These are phyloP conservation scores for Eucalyptus pauciflora DNA, from an alignment of 345 rosid species.

Conservation along the genomic window DNA sequence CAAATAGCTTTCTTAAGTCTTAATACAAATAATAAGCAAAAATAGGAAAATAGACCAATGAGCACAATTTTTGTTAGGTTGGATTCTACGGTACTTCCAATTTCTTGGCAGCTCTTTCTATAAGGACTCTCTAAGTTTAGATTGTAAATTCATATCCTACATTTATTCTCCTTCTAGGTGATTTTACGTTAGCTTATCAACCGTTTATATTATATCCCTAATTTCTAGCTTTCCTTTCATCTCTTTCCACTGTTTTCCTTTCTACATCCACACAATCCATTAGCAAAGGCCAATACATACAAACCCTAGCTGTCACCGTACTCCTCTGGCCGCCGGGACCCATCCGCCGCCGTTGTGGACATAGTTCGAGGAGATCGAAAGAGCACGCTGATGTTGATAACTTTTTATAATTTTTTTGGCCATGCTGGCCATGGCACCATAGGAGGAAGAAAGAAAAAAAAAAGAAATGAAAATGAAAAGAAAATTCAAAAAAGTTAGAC, in stretches of 20 bases:
- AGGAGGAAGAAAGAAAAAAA: neutral
- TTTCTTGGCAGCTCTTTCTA: neutral
- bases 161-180: neutral
- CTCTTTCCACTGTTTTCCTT: neutral
- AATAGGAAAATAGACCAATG: neutral
- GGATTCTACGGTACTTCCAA: neutral
- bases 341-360: neutral
- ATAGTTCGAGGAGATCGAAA: neutral
- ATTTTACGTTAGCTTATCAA: neutral
- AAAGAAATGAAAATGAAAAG: fast-evolving
- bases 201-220: neutral
- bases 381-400: too few species aligned
- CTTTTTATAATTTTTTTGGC: too few species aligned
- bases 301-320: neutral
- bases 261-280: neutral
- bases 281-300: neutral
- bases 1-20: neutral
- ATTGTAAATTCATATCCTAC: neutral
- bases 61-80: neutral
- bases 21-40: neutral
- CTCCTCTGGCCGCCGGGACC: neutral
- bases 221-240: neutral
- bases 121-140: neutral
- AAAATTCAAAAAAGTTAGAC: fast-evolving
- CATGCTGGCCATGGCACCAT: fast-evolving